phyloP scores from a whole-genome alignment of 2,329 filamentous ascomycete species.

The Ustilaginoidea virens region DNA sequence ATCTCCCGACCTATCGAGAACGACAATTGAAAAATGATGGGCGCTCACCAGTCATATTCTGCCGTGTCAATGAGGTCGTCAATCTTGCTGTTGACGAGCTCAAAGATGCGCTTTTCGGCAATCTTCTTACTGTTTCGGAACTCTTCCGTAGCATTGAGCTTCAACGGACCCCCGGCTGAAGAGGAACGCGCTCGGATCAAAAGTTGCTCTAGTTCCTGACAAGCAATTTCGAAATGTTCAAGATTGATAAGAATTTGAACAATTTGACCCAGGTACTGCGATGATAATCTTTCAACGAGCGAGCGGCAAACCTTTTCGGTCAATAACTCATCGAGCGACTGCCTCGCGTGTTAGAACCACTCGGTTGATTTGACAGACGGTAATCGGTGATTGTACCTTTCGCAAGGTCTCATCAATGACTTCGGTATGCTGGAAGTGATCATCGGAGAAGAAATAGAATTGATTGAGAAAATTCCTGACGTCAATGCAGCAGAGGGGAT shows the following conservation, averaged over 20 bases:
- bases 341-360: background rate
- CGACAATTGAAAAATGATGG: too few species aligned
- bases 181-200: conserved; percentile 73
- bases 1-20: too few species aligned
- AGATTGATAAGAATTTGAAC: conserved; percentile 97
- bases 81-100: conserved; percentile 96
- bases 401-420: conserved; percentile 85
- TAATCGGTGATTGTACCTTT: conserved; percentile 33
- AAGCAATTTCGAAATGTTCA: conserved; percentile 91
- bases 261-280: conserved; percentile 92
- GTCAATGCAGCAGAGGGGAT: conserved; percentile 93
- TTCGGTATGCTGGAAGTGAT: conserved; percentile 82
- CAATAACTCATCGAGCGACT: conserved; percentile 90
- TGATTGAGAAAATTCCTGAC: conserved; percentile 96
- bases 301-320: conserved; percentile 84
- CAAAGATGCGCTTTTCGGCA: conserved; percentile 94
- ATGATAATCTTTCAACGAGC: conserved; percentile 73
- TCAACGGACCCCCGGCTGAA: conserved; percentile 65
- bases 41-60: conserved; percentile 72
- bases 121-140: conserved; percentile 88
- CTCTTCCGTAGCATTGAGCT: conserved; percentile 67
- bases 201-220: conserved; percentile 73
- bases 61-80: conserved; percentile 94
- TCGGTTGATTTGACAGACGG: background rate
- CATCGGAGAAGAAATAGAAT: conserved; percentile 94